Conservation (phyloP, 192 early-diverging fungal genomes). For the Coemansia interrupta region DNA sequence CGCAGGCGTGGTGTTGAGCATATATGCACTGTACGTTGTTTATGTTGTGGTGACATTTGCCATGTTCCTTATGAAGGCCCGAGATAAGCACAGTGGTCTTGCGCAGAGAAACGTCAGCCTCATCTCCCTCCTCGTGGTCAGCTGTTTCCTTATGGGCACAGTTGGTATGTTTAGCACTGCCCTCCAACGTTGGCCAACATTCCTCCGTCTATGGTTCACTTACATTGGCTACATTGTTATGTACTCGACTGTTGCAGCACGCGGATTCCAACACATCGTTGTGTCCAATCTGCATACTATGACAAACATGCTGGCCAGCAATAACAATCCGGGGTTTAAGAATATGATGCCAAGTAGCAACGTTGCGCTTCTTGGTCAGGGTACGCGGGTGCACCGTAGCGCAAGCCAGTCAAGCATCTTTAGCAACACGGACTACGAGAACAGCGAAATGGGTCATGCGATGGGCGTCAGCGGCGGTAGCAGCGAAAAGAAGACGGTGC, state of each 20-base stretch:
- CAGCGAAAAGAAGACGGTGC: slow-evolving; percentile 23
- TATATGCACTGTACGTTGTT: slow-evolving; percentile 24
- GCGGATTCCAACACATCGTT: slow-evolving; percentile 35
- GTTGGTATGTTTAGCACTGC: slow-evolving; percentile 32
- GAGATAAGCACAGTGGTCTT: slow-evolving; percentile 47
- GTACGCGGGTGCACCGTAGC: slow-evolving; percentile 12
- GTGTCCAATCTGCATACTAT: slow-evolving; percentile 35
- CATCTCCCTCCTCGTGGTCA: slow-evolving; percentile 21
- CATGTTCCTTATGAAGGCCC: slow-evolving; percentile 41
- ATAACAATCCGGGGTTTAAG: slow-evolving; percentile 26
- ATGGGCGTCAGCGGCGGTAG: too few species aligned
- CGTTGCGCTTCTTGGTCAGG: slow-evolving; percentile 10
- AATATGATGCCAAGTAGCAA: slow-evolving; percentile 22
- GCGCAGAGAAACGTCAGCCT: slow-evolving; percentile 23
- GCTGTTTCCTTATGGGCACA: slow-evolving; percentile 20
- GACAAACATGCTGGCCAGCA: slow-evolving; percentile 33
- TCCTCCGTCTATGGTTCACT: slow-evolving; percentile 38
- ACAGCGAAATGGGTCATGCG: slow-evolving; percentile 2
- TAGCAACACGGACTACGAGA: slow-evolving; percentile 31
- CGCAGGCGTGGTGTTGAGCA: slow-evolving; percentile 17
- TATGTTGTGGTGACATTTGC: slow-evolving; percentile 28
- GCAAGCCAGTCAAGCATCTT: slow-evolving; percentile 37
- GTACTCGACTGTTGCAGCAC: slow-evolving; percentile 26
- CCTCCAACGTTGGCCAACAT: slow-evolving; percentile 36
- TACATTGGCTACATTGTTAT: slow-evolving; percentile 27